Evolutionary conservation across 1,284 basidiomycete species (phyloP), one percentile per base, ranked within the genome.

Genomic region (Puccinia horiana): DNA sequence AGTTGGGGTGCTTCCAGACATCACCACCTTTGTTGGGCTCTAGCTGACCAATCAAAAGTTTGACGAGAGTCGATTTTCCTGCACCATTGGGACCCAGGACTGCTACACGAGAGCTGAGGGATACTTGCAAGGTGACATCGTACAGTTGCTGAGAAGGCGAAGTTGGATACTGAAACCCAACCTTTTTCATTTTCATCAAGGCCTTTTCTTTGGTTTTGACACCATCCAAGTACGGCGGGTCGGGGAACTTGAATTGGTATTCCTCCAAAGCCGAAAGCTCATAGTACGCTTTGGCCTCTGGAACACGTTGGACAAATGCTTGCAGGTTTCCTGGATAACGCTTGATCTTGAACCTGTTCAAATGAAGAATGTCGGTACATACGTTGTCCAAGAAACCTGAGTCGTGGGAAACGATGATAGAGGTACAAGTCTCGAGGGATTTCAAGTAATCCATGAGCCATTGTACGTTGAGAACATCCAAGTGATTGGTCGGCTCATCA

Each of bases 121-220:
- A 98, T 84, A 97, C 93, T 92, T 97, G 95, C 85, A 98, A 93
- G 80, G 92, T 92, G 89, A 98, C 94, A 89, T 98, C 93, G 90
- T 92, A 93, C 84, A 98, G 91, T 88, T 97, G 95, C 88, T 96
- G 95, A 83, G 92, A 90, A 82, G 91, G 86, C 85, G 93, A 91
- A 56, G 91, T 91, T 69, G 94, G 94, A 90, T 98, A 98, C 89
- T 97, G 94, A 93, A 95, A 98, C 86, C 93, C 93, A 86, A 96
- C 95, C 88, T 94, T 93, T 88, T 94, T 93, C 95, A 98, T 97
- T 91, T 98, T 98, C 86, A 98, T 89, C 85, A 98, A 89, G 85
- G 92, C 92, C 92, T 97, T 98, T 90, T 98, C 95, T 91, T 98
- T 98, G 88, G 96, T 98, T 93, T 98, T 98, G 90, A 98, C 95